phyloP scores from a whole-genome alignment of 352 stramenopile species.

The Phytopythium helicoides region DNA sequence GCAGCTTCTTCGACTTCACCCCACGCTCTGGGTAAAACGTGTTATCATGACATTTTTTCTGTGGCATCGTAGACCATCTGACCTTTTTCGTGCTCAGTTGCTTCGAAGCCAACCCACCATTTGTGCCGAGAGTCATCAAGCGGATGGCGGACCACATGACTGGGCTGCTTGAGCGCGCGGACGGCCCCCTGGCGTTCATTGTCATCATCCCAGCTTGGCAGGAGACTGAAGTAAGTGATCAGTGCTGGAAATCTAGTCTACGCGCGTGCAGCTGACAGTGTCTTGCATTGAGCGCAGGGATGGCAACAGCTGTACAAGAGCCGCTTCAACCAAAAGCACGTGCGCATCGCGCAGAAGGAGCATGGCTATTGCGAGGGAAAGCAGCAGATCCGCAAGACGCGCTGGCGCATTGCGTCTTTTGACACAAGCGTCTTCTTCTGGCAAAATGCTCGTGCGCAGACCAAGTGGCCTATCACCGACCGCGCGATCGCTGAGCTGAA shows the following conservation, averaged over 20 bases:
- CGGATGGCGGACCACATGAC: slow-evolving; percentile 89
- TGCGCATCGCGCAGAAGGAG: slow-evolving; percentile 80
- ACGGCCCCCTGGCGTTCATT: slow-evolving; percentile 84
- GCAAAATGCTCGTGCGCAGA: slow-evolving; percentile 86
- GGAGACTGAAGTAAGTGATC: slow-evolving; percentile 52
- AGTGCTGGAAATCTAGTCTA: not conserved
- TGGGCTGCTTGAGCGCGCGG: slow-evolving; percentile 57
- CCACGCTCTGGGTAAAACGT: slow-evolving; percentile 77
- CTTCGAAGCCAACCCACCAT: slow-evolving; percentile 95
- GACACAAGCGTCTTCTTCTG: slow-evolving; percentile 96
- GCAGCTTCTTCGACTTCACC: slow-evolving; percentile 93
- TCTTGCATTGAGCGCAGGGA: slow-evolving; percentile 23
- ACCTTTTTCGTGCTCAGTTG: slow-evolving; percentile 27
- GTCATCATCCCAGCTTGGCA: slow-evolving; percentile 91
- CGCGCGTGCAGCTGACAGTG: not conserved
- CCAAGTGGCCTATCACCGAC: slow-evolving; percentile 69
- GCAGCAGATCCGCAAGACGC: slow-evolving; percentile 86
- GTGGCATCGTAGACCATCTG: not conserved
- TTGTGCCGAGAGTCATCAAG: slow-evolving; percentile 92
- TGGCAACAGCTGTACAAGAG: slow-evolving; percentile 81
- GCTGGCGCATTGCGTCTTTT: slow-evolving; percentile 91
- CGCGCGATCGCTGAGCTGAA: slow-evolving; percentile 47
- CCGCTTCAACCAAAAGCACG: slow-evolving; percentile 67
- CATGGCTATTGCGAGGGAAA: slow-evolving; percentile 92
- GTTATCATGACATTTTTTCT: too few species aligned